These are phyloP conservation scores for Eremothecium cymbalariae DNA, from an alignment of 1,139 yeast genomes.

Conservation along the genomic window DNA sequence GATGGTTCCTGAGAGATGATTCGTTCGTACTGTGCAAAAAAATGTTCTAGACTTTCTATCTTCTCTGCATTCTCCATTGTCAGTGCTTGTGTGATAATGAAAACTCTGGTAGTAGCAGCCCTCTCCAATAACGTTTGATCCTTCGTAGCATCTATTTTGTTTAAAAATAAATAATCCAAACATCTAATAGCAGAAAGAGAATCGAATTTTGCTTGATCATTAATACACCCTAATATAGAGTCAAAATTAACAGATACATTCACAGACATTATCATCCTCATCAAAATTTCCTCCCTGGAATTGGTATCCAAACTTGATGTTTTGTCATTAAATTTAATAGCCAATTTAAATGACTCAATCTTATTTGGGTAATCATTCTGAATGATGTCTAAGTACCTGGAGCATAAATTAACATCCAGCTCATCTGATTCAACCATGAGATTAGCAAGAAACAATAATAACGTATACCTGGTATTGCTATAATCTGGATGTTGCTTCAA, in stretches of 20 bases:
- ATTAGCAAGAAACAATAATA: constrained; percentile 13
- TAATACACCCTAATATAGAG: constrained; percentile 15
- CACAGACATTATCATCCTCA: constrained; percentile 21
- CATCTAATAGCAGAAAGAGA: constrained; percentile 15
- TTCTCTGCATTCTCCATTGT: constrained; percentile 15
- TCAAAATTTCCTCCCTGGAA: constrained; percentile 15
- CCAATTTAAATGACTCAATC: constrained; percentile 17
- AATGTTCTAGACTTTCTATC: constrained; percentile 13
- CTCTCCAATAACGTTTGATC: constrained; percentile 16
- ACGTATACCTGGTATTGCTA: constrained; percentile 14
- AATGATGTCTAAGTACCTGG: constrained; percentile 11
- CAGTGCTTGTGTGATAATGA: constrained; percentile 19
- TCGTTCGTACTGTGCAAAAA: constrained; percentile 13
- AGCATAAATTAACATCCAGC: constrained; percentile 8
- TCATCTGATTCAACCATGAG: constrained; percentile 11
- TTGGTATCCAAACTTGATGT: constrained; percentile 6
- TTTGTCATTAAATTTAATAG: constrained; percentile 13
- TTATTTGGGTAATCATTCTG: constrained; percentile 20
- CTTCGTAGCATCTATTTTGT: constrained; percentile 16
- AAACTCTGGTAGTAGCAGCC: constrained; percentile 16
- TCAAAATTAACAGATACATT: constrained; percentile 16
- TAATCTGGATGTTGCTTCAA: constrained; percentile 17
- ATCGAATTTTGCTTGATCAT: constrained; percentile 16
- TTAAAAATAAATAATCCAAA: constrained; percentile 20
- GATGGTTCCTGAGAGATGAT: constrained; percentile 12